phyloP scores from a whole-genome alignment of 768 basidiomycete species.

The Dictyophora rubrovolvata region DNA sequence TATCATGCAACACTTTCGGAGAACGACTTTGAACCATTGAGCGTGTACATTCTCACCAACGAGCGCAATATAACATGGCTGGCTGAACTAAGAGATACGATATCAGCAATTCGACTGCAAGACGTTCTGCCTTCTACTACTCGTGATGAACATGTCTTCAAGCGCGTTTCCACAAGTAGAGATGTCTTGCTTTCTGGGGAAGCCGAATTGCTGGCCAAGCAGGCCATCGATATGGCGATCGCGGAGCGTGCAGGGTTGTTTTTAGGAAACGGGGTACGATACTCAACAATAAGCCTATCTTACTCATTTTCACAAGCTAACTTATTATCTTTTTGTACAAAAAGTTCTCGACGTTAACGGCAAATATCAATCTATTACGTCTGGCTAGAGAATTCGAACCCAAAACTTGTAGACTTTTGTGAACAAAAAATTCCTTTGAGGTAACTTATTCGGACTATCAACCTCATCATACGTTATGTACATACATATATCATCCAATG shows the following conservation, averaged over 20 bases:
- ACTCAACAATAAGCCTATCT: not conserved
- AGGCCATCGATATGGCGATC: constrained; percentile 61
- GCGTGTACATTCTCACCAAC: constrained; percentile 59
- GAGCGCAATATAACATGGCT: constrained; percentile 39
- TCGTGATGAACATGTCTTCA: constrained; percentile 27
- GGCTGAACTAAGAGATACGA: constrained; percentile 30
- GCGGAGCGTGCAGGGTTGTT: constrained; percentile 54
- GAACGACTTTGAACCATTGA: constrained; percentile 22
- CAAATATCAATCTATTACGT: constrained; percentile 37
- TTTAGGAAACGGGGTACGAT: constrained; percentile 59
- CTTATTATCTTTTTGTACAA: not conserved
- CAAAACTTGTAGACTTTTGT: constrained; percentile 27
- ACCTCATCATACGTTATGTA: too few species aligned
- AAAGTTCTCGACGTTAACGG: constrained; percentile 41
- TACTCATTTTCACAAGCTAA: not conserved
- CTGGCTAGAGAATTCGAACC: constrained; percentile 26
- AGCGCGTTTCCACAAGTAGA: constrained; percentile 40
- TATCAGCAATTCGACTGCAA: constrained; percentile 16
- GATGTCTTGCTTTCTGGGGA: constrained; percentile 32
- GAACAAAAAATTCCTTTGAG: not conserved
- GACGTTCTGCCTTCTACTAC: not conserved
- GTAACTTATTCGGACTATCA: too few species aligned
- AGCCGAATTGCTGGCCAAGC: constrained; percentile 42
- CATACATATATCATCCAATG: too few species aligned
- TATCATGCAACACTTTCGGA: constrained; percentile 14